Evolutionary conservation across 2,329 filamentous ascomycete genomes (phyloP).

Genomic region (Cordyceps farinosa): DNA sequence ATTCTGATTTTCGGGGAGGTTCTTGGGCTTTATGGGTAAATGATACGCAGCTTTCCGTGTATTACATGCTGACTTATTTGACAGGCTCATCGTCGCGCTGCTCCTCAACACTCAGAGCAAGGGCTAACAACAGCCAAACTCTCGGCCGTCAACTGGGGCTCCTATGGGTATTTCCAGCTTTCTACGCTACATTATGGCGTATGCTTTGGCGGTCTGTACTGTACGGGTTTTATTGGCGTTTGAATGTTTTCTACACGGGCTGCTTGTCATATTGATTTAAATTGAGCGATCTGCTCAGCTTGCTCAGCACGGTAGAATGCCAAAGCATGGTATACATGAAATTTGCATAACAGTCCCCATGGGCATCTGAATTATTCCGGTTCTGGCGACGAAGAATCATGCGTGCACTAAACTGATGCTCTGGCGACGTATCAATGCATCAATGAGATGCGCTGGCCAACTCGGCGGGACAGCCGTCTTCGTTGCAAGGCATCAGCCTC

Average conservation of each 20-base stretch:
- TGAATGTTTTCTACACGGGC: neutral
- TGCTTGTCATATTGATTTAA: neutral
- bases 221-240: slow-evolving; percentile 6
- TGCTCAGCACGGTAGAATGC: neutral
- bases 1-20: slow-evolving; percentile 99
- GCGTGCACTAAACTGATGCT: neutral
- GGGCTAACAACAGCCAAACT: slow-evolving; percentile 41
- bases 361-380: neutral
- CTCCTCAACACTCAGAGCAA: slow-evolving; percentile 87
- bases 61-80: slow-evolving; percentile 2
- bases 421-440: neutral
- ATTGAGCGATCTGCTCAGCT: neutral
- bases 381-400: neutral
- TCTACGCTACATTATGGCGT: neutral
- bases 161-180: neutral
- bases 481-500: slow-evolving; percentile 30
- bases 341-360: neutral
- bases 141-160: neutral
- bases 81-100: slow-evolving; percentile 83
- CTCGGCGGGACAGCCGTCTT: slow-evolving; percentile 17
- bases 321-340: neutral
- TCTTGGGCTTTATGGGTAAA: slow-evolving; percentile 90
- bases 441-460: slow-evolving; percentile 13
- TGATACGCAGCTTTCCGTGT: slow-evolving; percentile 13
- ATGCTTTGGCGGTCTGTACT: neutral